Evolutionary conservation across 176 grass and related monocot genomes (phyloP).

Genomic region (Stipa capillata): DNA sequence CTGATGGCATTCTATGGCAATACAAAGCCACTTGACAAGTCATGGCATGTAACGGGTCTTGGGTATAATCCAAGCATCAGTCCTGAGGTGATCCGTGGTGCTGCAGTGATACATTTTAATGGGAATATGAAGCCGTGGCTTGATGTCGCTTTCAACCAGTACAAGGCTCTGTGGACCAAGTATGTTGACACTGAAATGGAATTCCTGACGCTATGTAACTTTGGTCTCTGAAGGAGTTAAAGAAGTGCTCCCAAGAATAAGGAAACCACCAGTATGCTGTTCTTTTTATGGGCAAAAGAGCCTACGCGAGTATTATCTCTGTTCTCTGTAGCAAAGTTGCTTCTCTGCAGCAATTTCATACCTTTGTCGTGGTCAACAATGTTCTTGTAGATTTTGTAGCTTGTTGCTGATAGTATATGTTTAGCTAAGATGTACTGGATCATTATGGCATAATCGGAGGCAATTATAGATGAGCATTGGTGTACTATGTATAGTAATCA

Average conservation of each 20-base stretch:
- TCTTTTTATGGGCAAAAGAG: not conserved
- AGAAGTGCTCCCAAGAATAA: not conserved
- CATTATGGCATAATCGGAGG: conserved; percentile 2
- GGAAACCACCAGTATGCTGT: not conserved
- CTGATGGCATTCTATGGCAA: conserved; percentile 61
- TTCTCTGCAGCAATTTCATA: not conserved
- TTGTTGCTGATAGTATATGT: conserved; percentile 23
- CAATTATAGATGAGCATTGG: conserved; percentile 11
- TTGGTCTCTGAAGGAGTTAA: conserved; percentile 49
- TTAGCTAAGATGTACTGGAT: conserved; percentile 18
- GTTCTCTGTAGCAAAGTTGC: not conserved
- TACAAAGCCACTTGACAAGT: conserved; percentile 52
- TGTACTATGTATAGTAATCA: conserved; percentile 22
- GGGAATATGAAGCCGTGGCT: conserved; percentile 91
- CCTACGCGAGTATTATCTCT: not conserved
- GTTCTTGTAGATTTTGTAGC: conserved; percentile 35
- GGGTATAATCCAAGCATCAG: conserved; percentile 55
- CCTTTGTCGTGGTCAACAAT: conserved; percentile 8
- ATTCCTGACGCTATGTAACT: conserved; percentile 76
- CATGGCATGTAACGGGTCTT: conserved; percentile 69
- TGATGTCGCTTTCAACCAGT: conserved; percentile 70
- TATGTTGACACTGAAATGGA: conserved; percentile 85
- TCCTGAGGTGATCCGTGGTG: conserved; percentile 28
- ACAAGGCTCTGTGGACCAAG: conserved; percentile 80
- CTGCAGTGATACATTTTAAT: conserved; percentile 51